Base-by-base conservation (phyloP, 805 yeast genomes). In the Barnettozyma sucrosica region DNA sequence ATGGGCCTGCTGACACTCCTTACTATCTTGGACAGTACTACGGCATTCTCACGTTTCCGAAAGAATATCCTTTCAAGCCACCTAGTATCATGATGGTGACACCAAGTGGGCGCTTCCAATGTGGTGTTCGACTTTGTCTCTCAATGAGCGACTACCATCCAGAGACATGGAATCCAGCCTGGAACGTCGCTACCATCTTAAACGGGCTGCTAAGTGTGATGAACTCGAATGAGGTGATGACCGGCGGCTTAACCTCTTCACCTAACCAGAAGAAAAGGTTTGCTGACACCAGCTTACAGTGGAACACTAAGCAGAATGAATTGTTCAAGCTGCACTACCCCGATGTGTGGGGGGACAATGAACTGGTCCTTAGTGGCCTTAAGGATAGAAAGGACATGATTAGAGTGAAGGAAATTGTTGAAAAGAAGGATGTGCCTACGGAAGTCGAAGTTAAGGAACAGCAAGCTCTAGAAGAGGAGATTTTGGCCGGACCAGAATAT, bases 61-160 rank as follows among this genome's bases (percentile, higher is more conserved):
- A 75, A 8, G 92, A 87, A 55, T 89, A 89, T 57, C 97, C 97
- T 0, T 88, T 85, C 70, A 80, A 83, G 52, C 96, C 97, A 5
- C 97, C 96, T 1, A 76, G 89, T 2, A 89, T 90, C 43, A 72
- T 83, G 47, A 88, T 90, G 85, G 68, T 82, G 26, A 90, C 97
- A 0, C 97, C 97, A 3, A 85, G 81, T 56, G 97, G 97, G 3
- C 71, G 95, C 41, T 90, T 90, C 64, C 74, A 77, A 42, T 76
- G 89, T 48, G 85, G 86, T 60, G 76, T 83, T 3, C 69, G 93
- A 43, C 72, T 90, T 20, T 90, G 97, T 66, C 70, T 90, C 36
- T 80, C 89, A 9, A 89, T 90, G 80, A 83, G 95, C 58, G 97
- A 89, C 66, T 90, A 77, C 64, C 97, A 90, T 58, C 97, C 96